Conservation (phyloP, 768 basidiomycete species). For the Mycena crocata region DNA sequence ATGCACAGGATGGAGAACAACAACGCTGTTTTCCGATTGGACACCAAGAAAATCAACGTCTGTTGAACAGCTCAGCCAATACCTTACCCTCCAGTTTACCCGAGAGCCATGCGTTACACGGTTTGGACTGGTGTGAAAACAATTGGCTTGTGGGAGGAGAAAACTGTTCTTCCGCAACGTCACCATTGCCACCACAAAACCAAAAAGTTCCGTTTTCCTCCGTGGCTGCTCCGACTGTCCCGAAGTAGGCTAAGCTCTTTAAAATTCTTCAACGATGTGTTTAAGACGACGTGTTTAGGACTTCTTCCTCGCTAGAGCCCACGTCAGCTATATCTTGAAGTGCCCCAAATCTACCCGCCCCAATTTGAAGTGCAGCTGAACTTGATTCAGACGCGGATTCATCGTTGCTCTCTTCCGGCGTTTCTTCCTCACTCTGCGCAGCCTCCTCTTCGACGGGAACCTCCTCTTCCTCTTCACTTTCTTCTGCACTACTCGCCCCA, state of each 20-base stretch:
- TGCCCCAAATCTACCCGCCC: conserved; percentile 28
- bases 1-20: conserved; percentile 1
- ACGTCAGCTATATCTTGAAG: conserved; percentile 22
- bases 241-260: too few relatives aligned
- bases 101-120: background rate
- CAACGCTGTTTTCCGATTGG: conserved; percentile 3
- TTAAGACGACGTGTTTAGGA: conserved; percentile 5
- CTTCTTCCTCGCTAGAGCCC: conserved; percentile 12
- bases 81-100: background rate
- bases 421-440: background rate
- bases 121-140: too few relatives aligned
- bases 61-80: background rate
- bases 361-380: conserved; percentile 7
- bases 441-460: conserved; percentile 38
- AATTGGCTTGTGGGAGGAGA: too few relatives aligned
- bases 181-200: too few relatives aligned
- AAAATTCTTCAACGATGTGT: too few relatives aligned
- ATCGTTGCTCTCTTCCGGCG: background rate
- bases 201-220: too few relatives aligned
- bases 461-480: conserved; percentile 46
- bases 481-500: conserved; percentile 47
- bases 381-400: conserved; percentile 1
- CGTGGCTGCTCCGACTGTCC: too few relatives aligned
- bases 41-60: background rate
- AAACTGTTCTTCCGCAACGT: too few relatives aligned